phyloP scores from a whole-genome alignment of 2,329 filamentous ascomycete species.

The Aspergillus thermomutatus region DNA sequence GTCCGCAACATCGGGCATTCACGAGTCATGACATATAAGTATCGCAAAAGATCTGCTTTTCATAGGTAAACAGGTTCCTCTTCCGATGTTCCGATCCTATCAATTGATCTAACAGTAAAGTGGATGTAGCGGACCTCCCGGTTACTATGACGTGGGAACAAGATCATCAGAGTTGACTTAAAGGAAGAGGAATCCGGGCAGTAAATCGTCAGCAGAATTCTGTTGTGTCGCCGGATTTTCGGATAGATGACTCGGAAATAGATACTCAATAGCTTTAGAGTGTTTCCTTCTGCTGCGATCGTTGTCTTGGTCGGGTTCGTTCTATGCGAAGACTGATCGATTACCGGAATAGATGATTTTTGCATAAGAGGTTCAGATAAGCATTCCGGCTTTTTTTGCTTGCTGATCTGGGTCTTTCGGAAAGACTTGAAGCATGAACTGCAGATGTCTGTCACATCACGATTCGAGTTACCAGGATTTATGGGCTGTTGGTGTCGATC shows the following conservation, averaged over 20 bases:
- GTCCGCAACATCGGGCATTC: background rate
- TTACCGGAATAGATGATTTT: background rate
- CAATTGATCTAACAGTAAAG: background rate
- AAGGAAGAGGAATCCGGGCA: background rate
- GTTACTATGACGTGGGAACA: background rate
- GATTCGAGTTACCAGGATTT: no score
- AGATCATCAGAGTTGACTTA: background rate
- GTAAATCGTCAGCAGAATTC: background rate
- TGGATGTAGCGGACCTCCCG: background rate
- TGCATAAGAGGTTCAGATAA: background rate
- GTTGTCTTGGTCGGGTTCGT: background rate
- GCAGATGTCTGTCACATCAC: no score
- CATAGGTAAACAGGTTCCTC: background rate
- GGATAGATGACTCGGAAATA: background rate
- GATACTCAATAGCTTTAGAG: background rate
- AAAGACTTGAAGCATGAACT: background rate
- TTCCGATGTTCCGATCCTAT: background rate
- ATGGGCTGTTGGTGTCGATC: background rate
- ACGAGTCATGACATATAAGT: background rate
- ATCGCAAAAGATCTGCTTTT: background rate
- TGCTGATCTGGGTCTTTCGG: background rate
- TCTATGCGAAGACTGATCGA: background rate
- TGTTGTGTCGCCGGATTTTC: background rate
- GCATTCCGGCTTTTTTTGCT: background rate
- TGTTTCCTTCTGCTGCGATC: background rate